These are phyloP conservation scores for Ceratobasidium sp. DNA, from an alignment of 1,284 basidiomycete genomes.

Conservation along the genomic window DNA sequence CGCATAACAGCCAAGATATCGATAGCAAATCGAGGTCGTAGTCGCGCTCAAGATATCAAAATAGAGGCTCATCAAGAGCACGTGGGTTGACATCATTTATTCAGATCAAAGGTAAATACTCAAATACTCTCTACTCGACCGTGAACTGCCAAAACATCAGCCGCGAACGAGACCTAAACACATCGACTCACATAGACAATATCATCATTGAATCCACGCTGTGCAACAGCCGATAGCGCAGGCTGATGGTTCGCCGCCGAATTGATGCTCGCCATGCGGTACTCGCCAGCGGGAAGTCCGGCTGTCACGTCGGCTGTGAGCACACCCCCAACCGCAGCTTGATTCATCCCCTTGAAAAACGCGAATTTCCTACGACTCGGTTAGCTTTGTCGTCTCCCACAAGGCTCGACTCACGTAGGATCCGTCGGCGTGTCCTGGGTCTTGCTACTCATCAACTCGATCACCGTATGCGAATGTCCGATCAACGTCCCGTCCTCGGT, in stretches of 20 bases:
- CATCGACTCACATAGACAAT: slow-evolving; percentile 58
- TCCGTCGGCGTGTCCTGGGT: slow-evolving; percentile 60
- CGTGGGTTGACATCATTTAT: too few relatives aligned
- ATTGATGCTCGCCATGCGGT: slow-evolving; percentile 66
- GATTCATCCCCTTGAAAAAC: slow-evolving; percentile 73
- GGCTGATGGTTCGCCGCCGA: slow-evolving; percentile 70
- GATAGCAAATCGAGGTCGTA: too few relatives aligned
- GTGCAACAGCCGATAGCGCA: slow-evolving; percentile 65
- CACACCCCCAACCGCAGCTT: slow-evolving; percentile 56
- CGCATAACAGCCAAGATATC: too few relatives aligned
- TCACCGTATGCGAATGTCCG: slow-evolving; percentile 70
- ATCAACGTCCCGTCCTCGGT: slow-evolving; percentile 59
- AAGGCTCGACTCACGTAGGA: slow-evolving; percentile 49
- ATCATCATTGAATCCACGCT: slow-evolving; percentile 65
- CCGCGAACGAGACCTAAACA: not conserved
- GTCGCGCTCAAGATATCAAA: too few relatives aligned
- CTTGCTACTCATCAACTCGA: slow-evolving; percentile 60
- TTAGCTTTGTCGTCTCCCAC: not conserved
- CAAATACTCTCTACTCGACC: slow-evolving; percentile 47
- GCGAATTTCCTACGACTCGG: slow-evolving; percentile 53
- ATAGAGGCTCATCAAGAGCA: too few relatives aligned
- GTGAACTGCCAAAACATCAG: slow-evolving; percentile 49
- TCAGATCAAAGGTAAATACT: not conserved
- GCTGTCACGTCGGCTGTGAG: slow-evolving; percentile 60
- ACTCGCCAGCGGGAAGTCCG: slow-evolving; percentile 65